These are phyloP conservation scores for Fragilaria radians DNA, from an alignment of 108 stramenopile species.

Conservation along the genomic window DNA sequence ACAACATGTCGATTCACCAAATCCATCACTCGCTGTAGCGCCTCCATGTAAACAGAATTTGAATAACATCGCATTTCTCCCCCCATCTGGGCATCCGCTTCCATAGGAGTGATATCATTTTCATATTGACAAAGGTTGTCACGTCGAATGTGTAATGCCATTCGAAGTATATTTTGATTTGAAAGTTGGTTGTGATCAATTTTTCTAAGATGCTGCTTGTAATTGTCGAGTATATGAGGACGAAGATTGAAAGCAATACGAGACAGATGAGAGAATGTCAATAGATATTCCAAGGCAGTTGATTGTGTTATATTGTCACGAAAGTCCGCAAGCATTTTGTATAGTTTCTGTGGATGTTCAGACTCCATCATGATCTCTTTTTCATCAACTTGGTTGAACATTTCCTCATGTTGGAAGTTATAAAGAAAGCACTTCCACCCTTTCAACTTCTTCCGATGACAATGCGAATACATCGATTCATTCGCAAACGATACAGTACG, in stretches of 20 bases:
- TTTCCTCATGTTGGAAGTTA: not conserved
- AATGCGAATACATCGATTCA: constrained; percentile 6
- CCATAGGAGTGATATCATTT: not conserved
- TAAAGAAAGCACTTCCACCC: constrained; percentile 8
- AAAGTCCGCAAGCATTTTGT: not conserved
- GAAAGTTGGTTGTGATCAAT: not conserved
- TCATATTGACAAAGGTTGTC: constrained; percentile 21
- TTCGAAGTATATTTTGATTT: not conserved
- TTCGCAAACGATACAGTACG: not conserved
- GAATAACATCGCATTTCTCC: constrained; percentile 9
- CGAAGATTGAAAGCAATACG: constrained; percentile 19
- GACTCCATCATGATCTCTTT: no score
- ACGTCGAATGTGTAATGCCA: constrained; percentile 17
- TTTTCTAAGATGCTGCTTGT: not conserved
- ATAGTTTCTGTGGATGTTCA: no score
- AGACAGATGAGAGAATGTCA: constrained; percentile 12
- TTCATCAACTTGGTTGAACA: not conserved
- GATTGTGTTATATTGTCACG: constrained; percentile 1
- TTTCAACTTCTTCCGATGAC: not conserved
- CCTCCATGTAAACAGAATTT: constrained; percentile 11
- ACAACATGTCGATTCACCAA: constrained; percentile 7
- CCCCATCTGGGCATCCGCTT: constrained; percentile 10
- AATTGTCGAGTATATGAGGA: constrained; percentile 10
- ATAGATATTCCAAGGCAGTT: constrained; percentile 7
- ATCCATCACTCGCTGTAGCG: constrained; percentile 7